A percentile compares a stretch with the other conserved stretches of the same genome.
Evolutionary conservation across 192 early-diverging fungal genomes (phyloP).

Genomic region (Entomortierella parvispora): DNA sequence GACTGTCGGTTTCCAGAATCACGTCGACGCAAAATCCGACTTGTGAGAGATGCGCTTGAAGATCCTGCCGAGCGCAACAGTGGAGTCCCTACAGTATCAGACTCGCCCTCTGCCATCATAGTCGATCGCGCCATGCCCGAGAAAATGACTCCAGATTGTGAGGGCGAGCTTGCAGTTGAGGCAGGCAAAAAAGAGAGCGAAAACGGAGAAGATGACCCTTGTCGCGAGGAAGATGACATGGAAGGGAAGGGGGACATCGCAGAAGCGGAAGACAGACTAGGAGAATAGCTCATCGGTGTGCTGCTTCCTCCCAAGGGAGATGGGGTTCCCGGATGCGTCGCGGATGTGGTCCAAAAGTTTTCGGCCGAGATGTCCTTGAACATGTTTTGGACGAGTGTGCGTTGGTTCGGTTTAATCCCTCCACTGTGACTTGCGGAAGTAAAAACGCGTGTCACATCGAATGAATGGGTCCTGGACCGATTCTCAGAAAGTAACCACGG

Average conservation of each 20-base stretch:
- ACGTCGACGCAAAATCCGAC: constrained; percentile 11
- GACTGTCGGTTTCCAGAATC: constrained; percentile 4
- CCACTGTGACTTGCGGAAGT: constrained; percentile 1
- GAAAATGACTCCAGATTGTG: not conserved
- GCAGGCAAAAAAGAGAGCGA: not conserved
- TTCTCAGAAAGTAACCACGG: constrained; percentile 28
- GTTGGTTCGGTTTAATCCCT: constrained; percentile 34
- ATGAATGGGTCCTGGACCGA: constrained; percentile 16
- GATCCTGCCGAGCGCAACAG: not conserved
- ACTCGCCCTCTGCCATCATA: not conserved
- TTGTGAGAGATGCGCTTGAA: constrained; percentile 18
- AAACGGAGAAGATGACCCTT: not conserved
- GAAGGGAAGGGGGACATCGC: not conserved
- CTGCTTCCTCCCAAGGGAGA: not conserved
- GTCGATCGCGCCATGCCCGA: not conserved
- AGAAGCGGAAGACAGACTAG: not conserved
- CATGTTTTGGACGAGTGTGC: constrained; percentile 28
- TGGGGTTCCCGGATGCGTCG: not conserved
- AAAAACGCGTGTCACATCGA: constrained; percentile 34
- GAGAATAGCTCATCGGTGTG: not conserved
- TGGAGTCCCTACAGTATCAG: no score
- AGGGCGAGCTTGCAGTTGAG: not conserved
- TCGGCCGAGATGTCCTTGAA: constrained; percentile 46
- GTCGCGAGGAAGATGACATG: not conserved
- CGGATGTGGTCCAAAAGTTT: constrained; percentile 34